These are phyloP conservation scores for Rhizophora mangle DNA, from an alignment of 345 rosid species.

Conservation along the genomic window DNA sequence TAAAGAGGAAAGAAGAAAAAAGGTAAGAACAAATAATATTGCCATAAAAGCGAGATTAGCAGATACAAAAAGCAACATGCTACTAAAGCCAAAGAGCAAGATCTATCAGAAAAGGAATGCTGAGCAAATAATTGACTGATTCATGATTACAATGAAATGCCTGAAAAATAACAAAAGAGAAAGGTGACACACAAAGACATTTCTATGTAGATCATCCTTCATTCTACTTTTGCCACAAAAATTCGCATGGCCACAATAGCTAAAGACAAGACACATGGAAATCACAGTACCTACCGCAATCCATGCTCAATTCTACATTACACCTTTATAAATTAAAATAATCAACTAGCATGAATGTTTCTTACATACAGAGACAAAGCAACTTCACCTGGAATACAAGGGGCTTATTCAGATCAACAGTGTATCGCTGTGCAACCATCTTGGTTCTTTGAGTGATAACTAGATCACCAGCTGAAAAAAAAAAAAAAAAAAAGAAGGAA, in stretches of 20 bases:
- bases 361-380: background rate
- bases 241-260: no score
- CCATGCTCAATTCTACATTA: background rate
- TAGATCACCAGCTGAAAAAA: slow-evolving; percentile 1
- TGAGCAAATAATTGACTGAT: background rate
- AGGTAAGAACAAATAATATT: no score
- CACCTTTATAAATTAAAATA: background rate
- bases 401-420: slow-evolving; percentile 81
- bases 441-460: slow-evolving; percentile 25
- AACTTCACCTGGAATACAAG: slow-evolving; percentile 83
- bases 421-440: slow-evolving; percentile 80
- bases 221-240: background rate
- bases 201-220: background rate
- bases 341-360: background rate
- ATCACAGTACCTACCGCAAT: background rate
- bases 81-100: background rate
- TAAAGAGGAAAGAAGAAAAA: no score
- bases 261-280: background rate
- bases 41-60: background rate
- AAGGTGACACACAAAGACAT: background rate
- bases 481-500: no score
- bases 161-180: background rate
- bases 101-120: background rate
- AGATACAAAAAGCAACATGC: background rate
- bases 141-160: background rate